These are phyloP conservation scores for Chaetomium cochliodes DNA, from an alignment of 495 filamentous ascomycete species.

Conservation along the genomic window DNA sequence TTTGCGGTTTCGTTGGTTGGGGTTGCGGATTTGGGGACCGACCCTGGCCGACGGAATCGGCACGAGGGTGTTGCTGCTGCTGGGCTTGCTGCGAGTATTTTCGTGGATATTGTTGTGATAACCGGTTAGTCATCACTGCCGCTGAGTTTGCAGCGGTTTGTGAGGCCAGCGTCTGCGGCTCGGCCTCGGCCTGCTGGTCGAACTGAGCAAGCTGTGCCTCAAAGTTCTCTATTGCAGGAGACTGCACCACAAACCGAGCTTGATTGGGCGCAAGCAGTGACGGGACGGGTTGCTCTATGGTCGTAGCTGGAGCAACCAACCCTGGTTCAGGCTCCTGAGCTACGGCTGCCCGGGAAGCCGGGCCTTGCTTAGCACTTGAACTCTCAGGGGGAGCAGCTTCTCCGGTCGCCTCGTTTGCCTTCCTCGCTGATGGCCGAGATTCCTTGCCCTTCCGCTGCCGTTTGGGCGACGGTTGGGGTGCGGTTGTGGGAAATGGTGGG, in stretches of 20 bases:
- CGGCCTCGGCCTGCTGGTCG: slow-evolving; percentile 31
- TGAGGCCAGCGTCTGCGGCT: slow-evolving; percentile 19
- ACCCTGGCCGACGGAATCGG: slow-evolving; percentile 24
- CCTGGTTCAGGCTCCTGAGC: slow-evolving; percentile 11
- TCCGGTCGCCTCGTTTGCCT: slow-evolving; percentile 6
- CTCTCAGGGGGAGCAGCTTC: background rate
- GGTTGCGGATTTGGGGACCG: slow-evolving; percentile 31
- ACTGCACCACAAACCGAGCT: slow-evolving; percentile 34
- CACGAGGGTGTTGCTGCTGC: slow-evolving; percentile 27
- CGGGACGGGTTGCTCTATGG: slow-evolving; percentile 20
- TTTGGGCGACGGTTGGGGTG: slow-evolving; percentile 26
- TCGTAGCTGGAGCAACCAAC: slow-evolving; percentile 7
- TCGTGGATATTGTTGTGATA: slow-evolving; percentile 31
- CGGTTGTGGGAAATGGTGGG: background rate
- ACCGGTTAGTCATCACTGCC: slow-evolving; percentile 21
- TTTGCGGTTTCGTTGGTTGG: slow-evolving; percentile 29
- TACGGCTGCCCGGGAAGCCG: background rate
- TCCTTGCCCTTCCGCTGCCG: slow-evolving; percentile 32
- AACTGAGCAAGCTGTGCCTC: slow-evolving; percentile 37
- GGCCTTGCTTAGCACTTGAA: background rate
- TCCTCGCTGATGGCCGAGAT: slow-evolving; percentile 16
- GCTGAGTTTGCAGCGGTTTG: slow-evolving; percentile 22
- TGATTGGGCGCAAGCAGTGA: slow-evolving; percentile 30
- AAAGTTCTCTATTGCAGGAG: slow-evolving; percentile 37
- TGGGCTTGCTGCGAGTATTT: slow-evolving; percentile 16